Evolutionary conservation across 73 alveolate species (phyloP), one percentile per base, ranked within the genome.

Genomic region (Paramecium primaurelia): DNA sequence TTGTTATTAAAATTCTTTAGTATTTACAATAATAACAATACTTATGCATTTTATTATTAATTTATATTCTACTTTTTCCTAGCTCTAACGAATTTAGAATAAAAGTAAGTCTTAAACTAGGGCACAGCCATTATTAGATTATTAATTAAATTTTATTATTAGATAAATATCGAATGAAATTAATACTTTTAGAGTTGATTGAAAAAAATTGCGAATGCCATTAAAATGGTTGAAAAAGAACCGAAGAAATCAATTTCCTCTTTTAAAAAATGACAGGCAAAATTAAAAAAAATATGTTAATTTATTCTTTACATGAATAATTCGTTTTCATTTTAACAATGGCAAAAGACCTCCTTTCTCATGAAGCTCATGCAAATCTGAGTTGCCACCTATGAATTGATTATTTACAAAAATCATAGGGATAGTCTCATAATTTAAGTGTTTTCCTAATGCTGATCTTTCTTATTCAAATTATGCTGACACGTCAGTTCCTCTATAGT

Each of bases 351-450:
- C 38, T n/a, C 88, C 88, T 42, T 75, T 75, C 16, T 36, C 58
- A 75, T 75, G 38, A 9, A 75, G 60, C 9, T 12, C 68, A 26
- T 75, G 60, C 47, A 42, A 38, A 49, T 80, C 91, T 45, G 77
- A 80, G 49, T 64, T 38, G 22, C 91, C 75, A 40, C 91, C 91
- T 18, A 80, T 20, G 49, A 80, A 80, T 40, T 80, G 25, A 80
- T 49, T 49, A 14, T 49, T 49, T 8, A 80, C 28, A 44, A 80
- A 80, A 22, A 80, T 38, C 91, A 80, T 45, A 32, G 91, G 91
- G 7, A 80, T 28, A 11, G 91, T 80, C n/a, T 80, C 77, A 44
- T 42, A 80, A 11, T 80, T 45, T 36, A 80, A n/a, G 2, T 77
- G 49, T 38, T 20, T 12, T 44, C 16, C 71, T 42, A 77, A 77